Evolutionary conservation across 768 basidiomycete genomes (phyloP).

Genomic region (Rickenella mellea): DNA sequence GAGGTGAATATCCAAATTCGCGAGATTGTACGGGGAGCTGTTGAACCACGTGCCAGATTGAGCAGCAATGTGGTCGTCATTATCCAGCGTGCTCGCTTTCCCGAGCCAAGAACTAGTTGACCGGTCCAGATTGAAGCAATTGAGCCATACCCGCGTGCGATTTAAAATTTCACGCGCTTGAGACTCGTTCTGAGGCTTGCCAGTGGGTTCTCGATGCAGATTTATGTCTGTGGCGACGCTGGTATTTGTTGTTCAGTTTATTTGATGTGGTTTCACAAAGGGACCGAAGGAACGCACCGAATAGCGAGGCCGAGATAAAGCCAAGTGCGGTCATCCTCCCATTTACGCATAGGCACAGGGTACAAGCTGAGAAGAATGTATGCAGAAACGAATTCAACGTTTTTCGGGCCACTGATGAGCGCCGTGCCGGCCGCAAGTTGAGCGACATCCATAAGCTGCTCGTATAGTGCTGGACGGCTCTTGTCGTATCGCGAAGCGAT

Average conservation of each 20-base stretch:
- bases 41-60: conserved; percentile 67
- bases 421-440: conserved; percentile 71
- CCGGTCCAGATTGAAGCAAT: conserved; percentile 85
- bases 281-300: too few species aligned
- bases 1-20: conserved; percentile 71
- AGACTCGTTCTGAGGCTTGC: conserved; percentile 68
- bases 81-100: conserved; percentile 70
- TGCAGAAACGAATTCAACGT: conserved; percentile 77
- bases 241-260: too few species aligned
- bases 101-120: conserved; percentile 86
- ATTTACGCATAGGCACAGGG: conserved; percentile 62
- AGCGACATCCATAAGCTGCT: conserved; percentile 62
- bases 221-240: conserved; percentile 88
- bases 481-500: conserved; percentile 77
- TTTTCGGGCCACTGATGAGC: conserved; percentile 66
- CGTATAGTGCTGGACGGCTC: conserved; percentile 61
- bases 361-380: conserved; percentile 76
- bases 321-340: conserved; percentile 90
- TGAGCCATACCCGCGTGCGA: conserved; percentile 83
- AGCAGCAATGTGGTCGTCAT: conserved; percentile 66
- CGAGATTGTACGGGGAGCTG: conserved; percentile 56
- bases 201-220: conserved; percentile 63
- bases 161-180: conserved; percentile 84
- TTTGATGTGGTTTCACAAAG: too few species aligned
- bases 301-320: conserved; percentile 84